A percentile compares a stretch with the other conserved stretches of the same genome.
phyloP scores from a whole-genome alignment of 495 filamentous ascomycete genomes.

The Xylaria longipes region DNA sequence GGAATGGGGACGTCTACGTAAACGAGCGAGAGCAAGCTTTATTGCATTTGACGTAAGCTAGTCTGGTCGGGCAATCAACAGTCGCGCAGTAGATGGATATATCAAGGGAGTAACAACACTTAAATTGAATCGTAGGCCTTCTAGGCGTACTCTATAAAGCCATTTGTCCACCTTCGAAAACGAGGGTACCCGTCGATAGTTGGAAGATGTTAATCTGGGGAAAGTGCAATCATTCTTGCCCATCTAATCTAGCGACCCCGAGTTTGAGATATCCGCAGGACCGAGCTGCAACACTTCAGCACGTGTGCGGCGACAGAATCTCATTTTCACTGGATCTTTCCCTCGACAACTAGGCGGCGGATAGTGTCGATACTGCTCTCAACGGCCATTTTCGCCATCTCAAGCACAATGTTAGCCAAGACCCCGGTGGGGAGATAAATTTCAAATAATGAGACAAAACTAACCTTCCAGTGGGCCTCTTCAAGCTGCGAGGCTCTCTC shows the following conservation, averaged over 20 bases:
- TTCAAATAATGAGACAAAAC: conserved; percentile 16
- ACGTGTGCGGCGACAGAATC: not conserved
- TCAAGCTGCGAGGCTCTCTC: conserved; percentile 38
- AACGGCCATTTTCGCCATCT: conserved; percentile 50
- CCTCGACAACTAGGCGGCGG: conserved; percentile 41
- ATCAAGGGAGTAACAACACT: not conserved
- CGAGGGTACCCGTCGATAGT: not conserved
- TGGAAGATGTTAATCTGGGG: not conserved
- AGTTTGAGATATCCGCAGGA: not conserved
- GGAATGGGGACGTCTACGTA: not conserved
- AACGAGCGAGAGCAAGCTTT: not conserved
- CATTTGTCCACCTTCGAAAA: not conserved
- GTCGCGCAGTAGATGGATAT: not conserved
- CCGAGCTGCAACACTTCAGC: not conserved
- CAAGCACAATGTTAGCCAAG: conserved; percentile 26
- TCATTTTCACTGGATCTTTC: conserved; percentile 35
- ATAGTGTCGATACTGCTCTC: conserved; percentile 48
- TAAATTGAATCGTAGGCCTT: conserved; percentile 5
- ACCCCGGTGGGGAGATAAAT: not conserved
- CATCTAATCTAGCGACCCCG: not conserved
- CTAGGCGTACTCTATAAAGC: not conserved
- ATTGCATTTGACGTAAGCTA: not conserved
- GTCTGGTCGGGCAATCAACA: not conserved
- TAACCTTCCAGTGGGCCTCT: conserved; percentile 43
- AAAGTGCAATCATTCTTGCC: not conserved